Conservation (phyloP, 495 filamentous ascomycete genomes). For the Trichoderma reesei region DNA sequence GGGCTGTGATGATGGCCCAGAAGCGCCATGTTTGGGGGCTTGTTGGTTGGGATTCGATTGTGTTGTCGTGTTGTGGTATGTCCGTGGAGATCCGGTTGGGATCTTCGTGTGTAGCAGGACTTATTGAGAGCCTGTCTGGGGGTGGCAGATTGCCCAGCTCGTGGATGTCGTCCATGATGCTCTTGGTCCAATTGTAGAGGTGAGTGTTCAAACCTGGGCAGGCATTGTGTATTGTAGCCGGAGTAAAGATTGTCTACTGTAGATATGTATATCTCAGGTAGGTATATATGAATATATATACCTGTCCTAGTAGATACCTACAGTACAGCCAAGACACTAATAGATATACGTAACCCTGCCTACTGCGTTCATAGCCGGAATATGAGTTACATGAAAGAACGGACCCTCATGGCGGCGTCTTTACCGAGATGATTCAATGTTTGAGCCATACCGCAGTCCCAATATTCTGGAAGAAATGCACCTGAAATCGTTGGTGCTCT, state of each 20-base stretch:
- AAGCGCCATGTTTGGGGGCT: constrained; percentile 9
- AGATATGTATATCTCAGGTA: not conserved
- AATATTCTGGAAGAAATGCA: not conserved
- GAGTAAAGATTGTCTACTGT: not conserved
- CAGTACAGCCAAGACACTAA: too few relatives aligned
- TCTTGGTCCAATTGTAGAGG: not conserved
- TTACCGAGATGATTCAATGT: not conserved
- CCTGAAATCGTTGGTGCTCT: not conserved
- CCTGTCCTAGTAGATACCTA: too few relatives aligned
- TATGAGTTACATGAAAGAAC: not conserved
- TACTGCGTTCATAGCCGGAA: not conserved
- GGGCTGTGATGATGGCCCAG: constrained; percentile 17
- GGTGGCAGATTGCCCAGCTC: not conserved
- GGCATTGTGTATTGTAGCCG: too few relatives aligned
- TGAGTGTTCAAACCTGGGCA: not conserved
- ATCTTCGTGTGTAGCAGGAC: not conserved
- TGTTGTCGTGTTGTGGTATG: not conserved
- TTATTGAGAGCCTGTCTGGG: not conserved
- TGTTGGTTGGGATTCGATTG: not conserved
- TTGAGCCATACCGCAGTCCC: not conserved
- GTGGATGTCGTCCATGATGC: not conserved
- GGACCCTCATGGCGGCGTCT: not conserved
- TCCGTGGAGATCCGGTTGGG: not conserved
- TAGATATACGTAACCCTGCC: too few relatives aligned
- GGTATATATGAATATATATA: too few relatives aligned